Conservation (phyloP, 2,329 filamentous ascomycete species). For the Aureobasidium sp. region DNA sequence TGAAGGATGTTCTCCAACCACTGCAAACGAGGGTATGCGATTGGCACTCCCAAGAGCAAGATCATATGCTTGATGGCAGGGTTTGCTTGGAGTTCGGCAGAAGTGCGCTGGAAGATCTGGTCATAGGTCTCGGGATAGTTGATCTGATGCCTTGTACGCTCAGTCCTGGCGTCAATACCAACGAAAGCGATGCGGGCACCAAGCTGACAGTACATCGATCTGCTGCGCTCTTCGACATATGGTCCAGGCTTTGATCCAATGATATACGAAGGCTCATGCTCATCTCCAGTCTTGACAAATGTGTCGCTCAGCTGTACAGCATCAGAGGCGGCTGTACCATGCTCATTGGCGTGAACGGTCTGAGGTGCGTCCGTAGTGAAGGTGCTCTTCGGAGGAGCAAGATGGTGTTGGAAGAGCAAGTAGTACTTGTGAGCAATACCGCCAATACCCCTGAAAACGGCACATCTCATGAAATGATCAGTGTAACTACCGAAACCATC, state of each 20-base stretch:
- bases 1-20: constrained; percentile 95
- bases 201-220: constrained; percentile 69
- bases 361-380: constrained; percentile 79
- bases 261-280: constrained; percentile 78
- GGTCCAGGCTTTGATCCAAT: constrained; percentile 77
- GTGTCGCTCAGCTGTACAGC: constrained; percentile 77
- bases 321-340: constrained; percentile 64
- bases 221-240: constrained; percentile 68
- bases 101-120: constrained; percentile 63
- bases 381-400: constrained; percentile 85
- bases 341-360: constrained; percentile 47
- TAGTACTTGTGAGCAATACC: constrained; percentile 65
- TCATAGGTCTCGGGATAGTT: constrained; percentile 79
- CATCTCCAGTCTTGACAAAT: constrained; percentile 69
- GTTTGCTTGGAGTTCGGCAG: constrained; percentile 57
- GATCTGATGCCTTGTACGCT: constrained; percentile 91
- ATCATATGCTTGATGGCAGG: constrained; percentile 69
- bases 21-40: constrained; percentile 78
- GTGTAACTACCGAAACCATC: constrained; percentile 74
- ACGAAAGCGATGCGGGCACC: constrained; percentile 71
- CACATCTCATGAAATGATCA: constrained; percentile 71
- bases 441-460: constrained; percentile 72
- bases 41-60: constrained; percentile 75
- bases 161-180: constrained; percentile 67
- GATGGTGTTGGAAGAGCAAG: constrained; percentile 75